A percentile compares a stretch with the other conserved stretches of the same genome.
phyloP scores from a whole-genome alignment of 2,329 filamentous ascomycete species.

The Botryotinia narcissicola region DNA sequence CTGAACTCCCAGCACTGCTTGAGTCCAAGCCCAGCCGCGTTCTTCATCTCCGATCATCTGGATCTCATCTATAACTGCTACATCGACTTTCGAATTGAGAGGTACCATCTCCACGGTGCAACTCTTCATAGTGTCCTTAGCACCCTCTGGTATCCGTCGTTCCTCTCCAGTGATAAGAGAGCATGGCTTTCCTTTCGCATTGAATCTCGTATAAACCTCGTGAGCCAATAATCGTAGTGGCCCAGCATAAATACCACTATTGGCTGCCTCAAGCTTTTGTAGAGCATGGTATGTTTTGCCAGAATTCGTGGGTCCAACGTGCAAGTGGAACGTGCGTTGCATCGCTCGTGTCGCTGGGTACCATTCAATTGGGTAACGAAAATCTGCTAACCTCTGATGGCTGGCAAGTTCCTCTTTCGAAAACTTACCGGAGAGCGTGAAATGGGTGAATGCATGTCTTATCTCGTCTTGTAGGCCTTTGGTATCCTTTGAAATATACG shows the following conservation, averaged over 20 bases:
- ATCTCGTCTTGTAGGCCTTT: conserved; percentile 56
- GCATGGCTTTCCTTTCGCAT: conserved; percentile 72
- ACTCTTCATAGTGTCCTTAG: conserved; percentile 63
- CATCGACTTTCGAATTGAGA: conserved; percentile 55
- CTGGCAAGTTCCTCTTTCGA: conserved; percentile 33
- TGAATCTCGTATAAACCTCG: conserved; percentile 88
- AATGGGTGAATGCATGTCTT: conserved; percentile 57
- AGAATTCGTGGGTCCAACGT: conserved; percentile 96
- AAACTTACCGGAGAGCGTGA: conserved; percentile 45
- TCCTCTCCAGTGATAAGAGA: conserved; percentile 91
- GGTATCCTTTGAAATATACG: conserved; percentile 55
- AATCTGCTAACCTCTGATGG: conserved; percentile 69
- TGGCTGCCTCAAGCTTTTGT: conserved; percentile 73
- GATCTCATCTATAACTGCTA: conserved; percentile 97
- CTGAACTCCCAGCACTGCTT: conserved; percentile 81
- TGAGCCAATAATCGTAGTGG: conserved; percentile 86
- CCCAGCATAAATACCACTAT: conserved; percentile 83
- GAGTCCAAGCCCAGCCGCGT: conserved; percentile 92
- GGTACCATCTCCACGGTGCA: conserved; percentile 94
- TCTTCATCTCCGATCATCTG: conserved; percentile 86
- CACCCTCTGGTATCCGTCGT: conserved; percentile 62
- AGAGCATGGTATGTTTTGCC: conserved; percentile 96
- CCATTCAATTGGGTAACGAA: conserved; percentile 91
- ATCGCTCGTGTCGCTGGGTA: conserved; percentile 78
- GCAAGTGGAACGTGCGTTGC: conserved; percentile 82